A percentile compares a stretch with the other conserved stretches of the same genome.
These are phyloP conservation scores for Fusarium compactum DNA, from an alignment of 2,329 filamentous ascomycete genomes.

Conservation along the genomic window DNA sequence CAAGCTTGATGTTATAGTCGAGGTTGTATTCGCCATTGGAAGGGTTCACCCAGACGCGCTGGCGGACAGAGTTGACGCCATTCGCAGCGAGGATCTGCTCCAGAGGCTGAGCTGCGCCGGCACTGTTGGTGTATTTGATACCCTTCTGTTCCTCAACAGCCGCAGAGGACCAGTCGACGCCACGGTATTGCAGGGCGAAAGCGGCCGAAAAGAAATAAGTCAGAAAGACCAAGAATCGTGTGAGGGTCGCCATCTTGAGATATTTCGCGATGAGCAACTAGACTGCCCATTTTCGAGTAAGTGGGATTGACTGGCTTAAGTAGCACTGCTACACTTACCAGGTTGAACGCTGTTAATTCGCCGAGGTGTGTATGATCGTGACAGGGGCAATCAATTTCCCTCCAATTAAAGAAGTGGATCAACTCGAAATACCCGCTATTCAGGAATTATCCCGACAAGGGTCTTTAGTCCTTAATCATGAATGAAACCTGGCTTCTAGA, in stretches of 20 bases:
- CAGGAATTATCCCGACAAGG: conserved; percentile 15
- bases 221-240: conserved; percentile 23
- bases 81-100: conserved; percentile 71
- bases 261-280: neutral
- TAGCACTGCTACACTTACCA: neutral
- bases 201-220: conserved; percentile 38
- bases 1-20: conserved; percentile 77
- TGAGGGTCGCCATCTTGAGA: conserved; percentile 28
- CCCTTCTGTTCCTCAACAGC: conserved; percentile 72
- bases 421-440: neutral
- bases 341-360: neutral
- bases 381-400: conserved; percentile 16
- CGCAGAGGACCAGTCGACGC: conserved; percentile 78
- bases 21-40: conserved; percentile 74
- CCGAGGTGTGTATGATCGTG: neutral
- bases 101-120: conserved; percentile 64
- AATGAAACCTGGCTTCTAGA: conserved; percentile 20
- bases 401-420: neutral
- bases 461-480: conserved; percentile 8
- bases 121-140: conserved; percentile 68
- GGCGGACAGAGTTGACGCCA: conserved; percentile 77
- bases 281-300: no score
- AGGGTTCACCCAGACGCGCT: conserved; percentile 79
- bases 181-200: conserved; percentile 69
- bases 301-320: conserved; percentile 1